A percentile compares a stretch with the other conserved stretches of the same genome.
phyloP scores from a whole-genome alignment of 2,329 filamentous ascomycete species.

The Colletotrichum brevisporum region DNA sequence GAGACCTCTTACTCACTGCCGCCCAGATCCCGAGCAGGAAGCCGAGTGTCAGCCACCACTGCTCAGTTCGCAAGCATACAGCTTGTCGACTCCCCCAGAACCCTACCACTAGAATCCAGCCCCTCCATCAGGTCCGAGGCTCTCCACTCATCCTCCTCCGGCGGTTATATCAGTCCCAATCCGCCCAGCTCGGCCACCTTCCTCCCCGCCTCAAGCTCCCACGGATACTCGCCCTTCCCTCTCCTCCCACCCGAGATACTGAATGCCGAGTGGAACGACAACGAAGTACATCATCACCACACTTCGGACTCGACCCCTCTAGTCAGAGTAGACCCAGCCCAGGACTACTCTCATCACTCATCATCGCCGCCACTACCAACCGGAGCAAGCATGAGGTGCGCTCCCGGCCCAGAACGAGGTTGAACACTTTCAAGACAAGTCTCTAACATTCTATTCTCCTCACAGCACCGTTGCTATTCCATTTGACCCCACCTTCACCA shows the following conservation, averaged over 20 bases:
- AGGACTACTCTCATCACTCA: constrained; percentile 45
- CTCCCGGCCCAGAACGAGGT: constrained; percentile 39
- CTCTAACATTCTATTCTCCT: constrained; percentile 26
- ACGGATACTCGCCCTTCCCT: constrained; percentile 48
- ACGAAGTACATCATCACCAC: constrained; percentile 39
- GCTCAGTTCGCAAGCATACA: constrained; percentile 46
- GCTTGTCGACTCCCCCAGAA: constrained; percentile 46
- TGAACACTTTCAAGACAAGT: constrained; percentile 36
- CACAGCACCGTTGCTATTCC: constrained; percentile 64
- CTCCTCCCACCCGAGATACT: constrained; percentile 46
- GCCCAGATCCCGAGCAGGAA: constrained; percentile 51
- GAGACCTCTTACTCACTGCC: constrained; percentile 53
- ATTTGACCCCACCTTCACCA: constrained; percentile 66
- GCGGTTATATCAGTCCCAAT: constrained; percentile 46
- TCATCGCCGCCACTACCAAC: constrained; percentile 41
- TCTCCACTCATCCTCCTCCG: constrained; percentile 41
- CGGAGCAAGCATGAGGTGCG: constrained; percentile 55
- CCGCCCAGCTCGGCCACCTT: constrained; percentile 45
- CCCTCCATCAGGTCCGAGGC: constrained; percentile 44
- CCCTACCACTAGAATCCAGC: constrained; percentile 42
- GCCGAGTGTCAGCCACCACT: constrained; percentile 48
- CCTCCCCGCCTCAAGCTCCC: constrained; percentile 44
- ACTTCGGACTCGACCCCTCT: constrained; percentile 45
- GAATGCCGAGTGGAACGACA: constrained; percentile 50
- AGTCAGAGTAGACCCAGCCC: constrained; percentile 51